phyloP scores from a whole-genome alignment of 192 early-diverging fungal species.

The Spizellomyces sp. region DNA sequence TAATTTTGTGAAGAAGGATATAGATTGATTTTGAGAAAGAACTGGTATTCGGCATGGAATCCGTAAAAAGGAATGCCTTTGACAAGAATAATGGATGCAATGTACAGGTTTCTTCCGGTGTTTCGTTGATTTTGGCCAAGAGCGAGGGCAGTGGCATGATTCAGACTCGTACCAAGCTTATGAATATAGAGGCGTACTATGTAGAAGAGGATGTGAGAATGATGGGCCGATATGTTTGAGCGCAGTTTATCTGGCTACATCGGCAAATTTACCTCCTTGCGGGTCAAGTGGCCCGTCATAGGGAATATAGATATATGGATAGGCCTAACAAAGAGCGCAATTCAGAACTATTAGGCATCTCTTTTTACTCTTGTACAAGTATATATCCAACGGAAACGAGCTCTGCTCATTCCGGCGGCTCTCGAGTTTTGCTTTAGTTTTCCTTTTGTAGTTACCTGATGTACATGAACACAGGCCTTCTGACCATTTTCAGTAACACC shows the following conservation, averaged over 20 bases:
- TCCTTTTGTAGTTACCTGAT: conserved; percentile 55
- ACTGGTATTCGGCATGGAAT: conserved; percentile 66
- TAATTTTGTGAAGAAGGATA: conserved; percentile 16
- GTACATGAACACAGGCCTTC: conserved; percentile 80
- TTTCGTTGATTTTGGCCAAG: conserved; percentile 6
- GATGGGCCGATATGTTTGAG: too few relatives aligned
- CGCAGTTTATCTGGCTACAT: not conserved
- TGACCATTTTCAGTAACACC: conserved; percentile 71
- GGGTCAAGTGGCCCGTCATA: conserved; percentile 55
- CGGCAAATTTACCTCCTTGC: conserved; percentile 1
- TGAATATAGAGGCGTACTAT: conserved; percentile 50
- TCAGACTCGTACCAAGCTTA: conserved; percentile 65
- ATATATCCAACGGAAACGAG: not conserved
- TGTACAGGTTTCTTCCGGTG: conserved; percentile 36
- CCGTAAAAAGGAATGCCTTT: conserved; percentile 90
- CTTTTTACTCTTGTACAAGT: not conserved
- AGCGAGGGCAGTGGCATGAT: conserved; percentile 65
- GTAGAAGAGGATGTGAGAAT: not conserved
- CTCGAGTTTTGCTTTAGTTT: too few relatives aligned
- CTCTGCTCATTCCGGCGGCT: not conserved
- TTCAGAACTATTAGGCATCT: conserved; percentile 7
- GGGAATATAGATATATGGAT: conserved; percentile 81
- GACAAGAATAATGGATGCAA: conserved; percentile 72
- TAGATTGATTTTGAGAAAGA: conserved; percentile 78
- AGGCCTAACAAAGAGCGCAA: conserved; percentile 47